Evolutionary conservation across 305 asterid species (phyloP), one percentile per base, ranked within the genome.

Genomic region (Rubia occidens): DNA sequence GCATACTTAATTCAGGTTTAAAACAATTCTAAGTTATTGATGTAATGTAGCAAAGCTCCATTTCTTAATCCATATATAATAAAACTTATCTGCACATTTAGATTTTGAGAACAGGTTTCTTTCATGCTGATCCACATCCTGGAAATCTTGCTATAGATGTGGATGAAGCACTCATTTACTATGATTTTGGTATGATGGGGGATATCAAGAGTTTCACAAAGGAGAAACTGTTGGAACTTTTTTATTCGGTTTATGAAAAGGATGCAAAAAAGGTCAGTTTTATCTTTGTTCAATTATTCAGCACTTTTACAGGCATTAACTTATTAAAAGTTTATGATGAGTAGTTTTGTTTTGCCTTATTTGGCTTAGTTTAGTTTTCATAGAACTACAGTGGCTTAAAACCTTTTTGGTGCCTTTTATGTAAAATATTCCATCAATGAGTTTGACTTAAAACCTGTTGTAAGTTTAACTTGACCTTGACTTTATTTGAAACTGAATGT

Each of bases 151-250:
- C 98, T 26, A 82, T 93, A 72, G 98, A 93, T 71, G 89, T 79
- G 45, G 98, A 90, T n/a, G 94, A 93, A 84, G 78, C 96, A 53
- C 87, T 93, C 69, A 93, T 93, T 77, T 93, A 93, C 74, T 93
- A 93, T 37, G 98, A 93, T 75, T 93, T 93, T 43, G 98, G 98
- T 66, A 90, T 93, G 98, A 93, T 93, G 98, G 98, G 98, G 68
- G 98, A 90, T 49, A 90, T 93, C 64, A 93, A 86, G 84, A 87
- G 85, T 74, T 92, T 92, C 81, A 92, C 97, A 8, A 79, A 92
- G 73, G 91, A 92, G 80, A 86, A 90, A 24, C 69, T 92, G 14
- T 76, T 92, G 67, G 91, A 84, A 6, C 81, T 92, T 71, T 92
- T 92, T 83, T 92, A 89, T 43, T 81, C 98, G 20, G 98, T 92